Evolutionary conservation across 2,329 filamentous ascomycete species (phyloP), one percentile per base, ranked within the genome.

Genomic region (Diplocarpon rosae): DNA sequence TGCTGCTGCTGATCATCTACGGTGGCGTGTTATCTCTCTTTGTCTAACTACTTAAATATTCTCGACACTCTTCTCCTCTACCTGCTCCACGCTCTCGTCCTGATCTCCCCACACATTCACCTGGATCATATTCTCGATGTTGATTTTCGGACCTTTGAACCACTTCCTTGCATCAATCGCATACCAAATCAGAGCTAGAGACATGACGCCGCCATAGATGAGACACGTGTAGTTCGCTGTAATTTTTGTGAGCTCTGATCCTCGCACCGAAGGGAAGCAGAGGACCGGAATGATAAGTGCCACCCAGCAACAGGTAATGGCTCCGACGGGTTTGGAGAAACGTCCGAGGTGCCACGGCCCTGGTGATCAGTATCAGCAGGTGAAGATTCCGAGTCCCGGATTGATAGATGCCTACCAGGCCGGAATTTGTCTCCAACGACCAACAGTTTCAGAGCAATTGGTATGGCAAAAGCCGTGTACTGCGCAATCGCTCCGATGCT

Each of bases 131-230:
- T 58, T 37, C 52, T 76, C 71, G 20, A 83, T 65, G 55, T 83
- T 83, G 49, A 84, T 73, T 65, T 77, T 81, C 0, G 80, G 80
- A 0, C 80, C 80, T 55, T 75, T 80, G 62, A 84, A 85, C 80
- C 80, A 84, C 56, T 75, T 79, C 39, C 68, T 68, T 9, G 80
- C 80, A 52, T 73, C 71, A 4, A 83, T 63, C 33, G 75, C 63
- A 69, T 78, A 85, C 76, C 78, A 84, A 12, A 79, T 61, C 2
- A 69, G 63, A 4, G 77, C 67, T 2, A 69, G 58, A 3, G 76
- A 47, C 78, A 83, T 83, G 0, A 76, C 73, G 2, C 66, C 78
- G 5, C 78, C 79, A 61, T 80, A 83, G 8, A 82, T 78, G 17
- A 83, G 64, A 51, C 68, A 73, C 1, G 80, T 83, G 75, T 79